Percentiles rank a stretch among this genome's conserved stretches.
These are phyloP conservation scores for Lactarius quietus DNA, from an alignment of 768 basidiomycete species.

Conservation along the genomic window DNA sequence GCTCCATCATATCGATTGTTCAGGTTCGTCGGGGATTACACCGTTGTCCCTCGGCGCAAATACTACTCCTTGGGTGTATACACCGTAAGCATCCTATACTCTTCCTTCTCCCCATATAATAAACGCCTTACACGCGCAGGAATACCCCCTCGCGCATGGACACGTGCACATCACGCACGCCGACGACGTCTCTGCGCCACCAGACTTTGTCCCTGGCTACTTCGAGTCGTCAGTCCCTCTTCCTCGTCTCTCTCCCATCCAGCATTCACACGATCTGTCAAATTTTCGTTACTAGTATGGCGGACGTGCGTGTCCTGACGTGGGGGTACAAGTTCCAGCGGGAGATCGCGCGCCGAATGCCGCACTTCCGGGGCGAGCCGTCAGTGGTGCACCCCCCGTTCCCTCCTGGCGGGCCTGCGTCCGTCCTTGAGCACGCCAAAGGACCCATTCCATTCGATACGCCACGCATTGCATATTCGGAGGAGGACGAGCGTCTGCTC, in stretches of 20 bases:
- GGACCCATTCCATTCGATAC: slow-evolving; percentile 30
- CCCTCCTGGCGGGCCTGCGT: slow-evolving; percentile 31
- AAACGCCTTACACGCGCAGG: neutral
- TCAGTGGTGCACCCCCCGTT: slow-evolving; percentile 33
- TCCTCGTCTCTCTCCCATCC: neutral
- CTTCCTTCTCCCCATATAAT: neutral
- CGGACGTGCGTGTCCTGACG: slow-evolving; percentile 40
- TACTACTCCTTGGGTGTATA: slow-evolving; percentile 25
- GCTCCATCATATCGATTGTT: neutral
- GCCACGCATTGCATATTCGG: slow-evolving; percentile 34
- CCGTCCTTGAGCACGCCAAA: slow-evolving; percentile 11
- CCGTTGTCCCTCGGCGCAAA: slow-evolving; percentile 16
- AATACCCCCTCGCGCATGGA: slow-evolving; percentile 26
- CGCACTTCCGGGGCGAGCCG: slow-evolving; percentile 36
- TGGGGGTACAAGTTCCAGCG: slow-evolving; percentile 55
- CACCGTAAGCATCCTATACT: neutral
- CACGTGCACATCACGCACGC: slow-evolving; percentile 27
- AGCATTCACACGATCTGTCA: too few species aligned
- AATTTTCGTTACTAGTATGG: slow-evolving; percentile 26
- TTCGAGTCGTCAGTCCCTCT: slow-evolving; percentile 25
- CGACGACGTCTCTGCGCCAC: slow-evolving; percentile 23
- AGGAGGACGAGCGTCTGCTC: slow-evolving; percentile 37
- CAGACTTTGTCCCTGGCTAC: slow-evolving; percentile 29
- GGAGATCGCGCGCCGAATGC: slow-evolving; percentile 55
- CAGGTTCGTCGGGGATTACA: slow-evolving; percentile 25